Conservation (phyloP, 495 filamentous ascomycete species). For the Daldinia loculata region DNA sequence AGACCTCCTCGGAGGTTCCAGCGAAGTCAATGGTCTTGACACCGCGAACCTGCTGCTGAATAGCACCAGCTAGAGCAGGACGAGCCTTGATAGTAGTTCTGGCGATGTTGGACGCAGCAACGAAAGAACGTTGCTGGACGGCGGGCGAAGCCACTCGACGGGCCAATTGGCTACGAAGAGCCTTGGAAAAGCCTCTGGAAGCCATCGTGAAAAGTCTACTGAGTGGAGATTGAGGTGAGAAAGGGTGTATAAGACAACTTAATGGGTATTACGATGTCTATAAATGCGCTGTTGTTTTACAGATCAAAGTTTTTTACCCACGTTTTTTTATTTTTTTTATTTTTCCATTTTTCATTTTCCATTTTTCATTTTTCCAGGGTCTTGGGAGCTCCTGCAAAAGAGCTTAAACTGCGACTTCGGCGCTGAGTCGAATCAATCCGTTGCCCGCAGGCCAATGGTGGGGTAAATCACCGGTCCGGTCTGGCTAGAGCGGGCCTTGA, state of each 20-base stretch:
- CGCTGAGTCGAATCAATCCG: slow-evolving; percentile 33
- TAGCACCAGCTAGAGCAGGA: slow-evolving; percentile 57
- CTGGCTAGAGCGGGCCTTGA: slow-evolving; percentile 17
- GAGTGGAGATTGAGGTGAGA: slow-evolving; percentile 48
- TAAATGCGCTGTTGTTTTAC: slow-evolving; percentile 6
- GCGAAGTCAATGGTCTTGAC: slow-evolving; percentile 95
- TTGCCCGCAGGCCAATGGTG: slow-evolving; percentile 26
- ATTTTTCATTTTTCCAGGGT: slow-evolving; percentile 23
- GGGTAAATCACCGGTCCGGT: slow-evolving; percentile 33
- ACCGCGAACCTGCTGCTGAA: slow-evolving; percentile 74
- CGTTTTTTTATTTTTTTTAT: slow-evolving; percentile 26
- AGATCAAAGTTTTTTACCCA: slow-evolving; percentile 15
- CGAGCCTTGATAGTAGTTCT: slow-evolving; percentile 62
- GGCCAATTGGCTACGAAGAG: slow-evolving; percentile 76
- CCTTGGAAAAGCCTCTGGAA: slow-evolving; percentile 81
- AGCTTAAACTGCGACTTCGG: slow-evolving; percentile 37
- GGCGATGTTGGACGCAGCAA: slow-evolving; percentile 69
- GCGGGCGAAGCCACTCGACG: slow-evolving; percentile 74
- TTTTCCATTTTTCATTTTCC: slow-evolving; percentile 9
- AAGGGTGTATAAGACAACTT: slow-evolving; percentile 33
- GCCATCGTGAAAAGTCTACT: slow-evolving; percentile 72
- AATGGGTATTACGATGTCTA: slow-evolving; percentile 29
- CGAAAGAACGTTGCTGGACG: slow-evolving; percentile 74
- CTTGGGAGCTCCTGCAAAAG: slow-evolving; percentile 28
- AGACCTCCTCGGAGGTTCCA: slow-evolving; percentile 89